Percentiles rank a stretch among this genome's conserved stretches.
Evolutionary conservation across 495 filamentous ascomycete genomes (phyloP).

Genomic region (Parathielavia hyrcaniae): DNA sequence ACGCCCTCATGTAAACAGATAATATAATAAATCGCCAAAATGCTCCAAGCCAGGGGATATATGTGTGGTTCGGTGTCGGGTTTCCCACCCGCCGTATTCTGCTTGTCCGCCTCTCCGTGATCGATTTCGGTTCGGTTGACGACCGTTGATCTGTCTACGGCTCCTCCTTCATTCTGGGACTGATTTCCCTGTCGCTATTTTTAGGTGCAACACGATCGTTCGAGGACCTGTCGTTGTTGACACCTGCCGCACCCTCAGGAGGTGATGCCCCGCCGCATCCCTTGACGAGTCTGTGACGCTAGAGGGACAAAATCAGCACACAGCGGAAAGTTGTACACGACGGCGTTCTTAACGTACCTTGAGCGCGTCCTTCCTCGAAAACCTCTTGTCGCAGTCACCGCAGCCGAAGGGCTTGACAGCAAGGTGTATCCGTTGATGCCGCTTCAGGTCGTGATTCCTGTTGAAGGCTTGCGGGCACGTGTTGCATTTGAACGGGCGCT

Average conservation of each 20-base stretch:
- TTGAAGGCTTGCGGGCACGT: slow-evolving; percentile 91
- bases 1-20: background rate
- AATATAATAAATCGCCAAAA: background rate
- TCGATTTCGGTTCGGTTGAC: background rate
- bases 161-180: slow-evolving; percentile 10
- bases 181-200: slow-evolving; percentile 10
- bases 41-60: background rate
- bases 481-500: slow-evolving; percentile 85
- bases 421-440: slow-evolving; percentile 91
- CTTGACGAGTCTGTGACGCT: slow-evolving; percentile 93
- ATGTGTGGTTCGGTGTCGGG: background rate
- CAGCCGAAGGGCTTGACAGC: slow-evolving; percentile 96
- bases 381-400: slow-evolving; percentile 88
- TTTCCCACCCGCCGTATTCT: too few relatives aligned
- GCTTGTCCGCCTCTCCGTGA: background rate
- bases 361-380: slow-evolving; percentile 91
- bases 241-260: background rate
- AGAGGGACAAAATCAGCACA: slow-evolving; percentile 42
- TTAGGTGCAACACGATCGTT: slow-evolving; percentile 4
- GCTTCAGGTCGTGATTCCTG: slow-evolving; percentile 92
- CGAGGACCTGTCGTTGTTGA: background rate
- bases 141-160: background rate
- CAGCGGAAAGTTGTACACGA: background rate
- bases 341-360: slow-evolving; percentile 56
- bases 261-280: slow-evolving; percentile 61